A percentile compares a stretch with the other conserved stretches of the same genome.
Evolutionary conservation across 2,329 filamentous ascomycete genomes (phyloP).

Genomic region (Sporothrix globosa): DNA sequence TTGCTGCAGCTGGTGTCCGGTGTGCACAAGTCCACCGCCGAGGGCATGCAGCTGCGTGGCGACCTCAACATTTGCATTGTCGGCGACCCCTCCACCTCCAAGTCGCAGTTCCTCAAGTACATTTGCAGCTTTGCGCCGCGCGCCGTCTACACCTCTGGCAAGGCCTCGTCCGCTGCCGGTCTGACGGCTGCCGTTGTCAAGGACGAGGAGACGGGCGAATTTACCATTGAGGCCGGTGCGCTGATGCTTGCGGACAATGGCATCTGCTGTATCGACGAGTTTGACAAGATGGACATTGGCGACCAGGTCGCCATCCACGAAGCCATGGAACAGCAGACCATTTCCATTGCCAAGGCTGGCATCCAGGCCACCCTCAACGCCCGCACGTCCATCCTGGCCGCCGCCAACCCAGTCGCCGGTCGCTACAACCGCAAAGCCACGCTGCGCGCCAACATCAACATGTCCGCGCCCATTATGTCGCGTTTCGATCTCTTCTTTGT

Average conservation of each 20-base stretch:
- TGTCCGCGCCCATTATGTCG: conserved; percentile 98
- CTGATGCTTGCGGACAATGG: conserved; percentile 97
- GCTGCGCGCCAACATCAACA: conserved; percentile 93
- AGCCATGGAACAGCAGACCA: conserved; percentile 99
- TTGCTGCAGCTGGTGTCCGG: conserved; percentile 95
- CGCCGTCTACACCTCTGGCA: conserved; percentile 95
- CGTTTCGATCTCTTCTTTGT: conserved; percentile 99
- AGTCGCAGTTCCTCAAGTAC: conserved; percentile 98
- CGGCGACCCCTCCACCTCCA: conserved; percentile 93
- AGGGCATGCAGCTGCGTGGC: conserved; percentile 93
- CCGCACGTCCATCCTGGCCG: conserved; percentile 90
- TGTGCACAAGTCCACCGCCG: conserved; percentile 85
- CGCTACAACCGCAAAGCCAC: conserved; percentile 98
- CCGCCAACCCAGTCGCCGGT: conserved; percentile 92
- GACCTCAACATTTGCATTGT: conserved; percentile 99
- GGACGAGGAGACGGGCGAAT: conserved; percentile 97
- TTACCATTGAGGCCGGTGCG: conserved; percentile 96
- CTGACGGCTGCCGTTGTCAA: conserved; percentile 96
- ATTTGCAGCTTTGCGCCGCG: conserved; percentile 96
- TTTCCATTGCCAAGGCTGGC: conserved; percentile 96
- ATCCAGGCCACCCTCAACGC: conserved; percentile 98
- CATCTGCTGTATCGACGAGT: conserved; percentile 97
- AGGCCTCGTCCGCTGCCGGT: conserved; percentile 96
- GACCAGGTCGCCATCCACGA: conserved; percentile 99
- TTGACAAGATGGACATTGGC: conserved; percentile 98